Conservation (phyloP, 306 rosid species). For the Cicer chorassanicum region DNA sequence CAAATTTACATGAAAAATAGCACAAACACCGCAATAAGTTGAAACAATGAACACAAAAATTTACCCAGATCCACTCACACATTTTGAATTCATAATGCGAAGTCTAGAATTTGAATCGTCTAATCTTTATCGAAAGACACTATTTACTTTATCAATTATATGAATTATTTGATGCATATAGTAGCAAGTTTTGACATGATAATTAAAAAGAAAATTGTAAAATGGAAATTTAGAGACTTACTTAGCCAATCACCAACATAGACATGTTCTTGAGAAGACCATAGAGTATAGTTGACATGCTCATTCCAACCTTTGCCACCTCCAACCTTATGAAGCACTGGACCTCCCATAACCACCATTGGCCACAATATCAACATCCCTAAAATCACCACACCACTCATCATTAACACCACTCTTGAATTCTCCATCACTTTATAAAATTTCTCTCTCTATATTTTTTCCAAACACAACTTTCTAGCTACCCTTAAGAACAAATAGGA, state of each 20-base stretch:
- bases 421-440: slow-evolving; percentile 24
- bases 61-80: neutral
- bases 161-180: neutral
- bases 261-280: slow-evolving; percentile 59
- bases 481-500: neutral
- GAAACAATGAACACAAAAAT: neutral
- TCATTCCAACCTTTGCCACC: slow-evolving; percentile 62
- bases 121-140: neutral
- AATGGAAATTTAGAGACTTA: slow-evolving; percentile 37
- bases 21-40: neutral
- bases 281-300: slow-evolving; percentile 65
- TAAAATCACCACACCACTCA: slow-evolving; percentile 7
- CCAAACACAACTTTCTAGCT: neutral
- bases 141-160: too few species aligned
- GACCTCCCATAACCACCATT: slow-evolving; percentile 28
- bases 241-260: slow-evolving; percentile 82
- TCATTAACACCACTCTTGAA: slow-evolving; percentile 17
- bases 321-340: slow-evolving; percentile 65
- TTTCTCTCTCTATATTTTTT: too few species aligned
- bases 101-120: neutral
- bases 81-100: neutral
- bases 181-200: neutral
- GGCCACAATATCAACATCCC: slow-evolving; percentile 28
- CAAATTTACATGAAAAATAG: too few species aligned
- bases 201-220: neutral